Evolutionary conservation across 345 rosid species (phyloP).

Genomic region (Citrus unshiu): DNA sequence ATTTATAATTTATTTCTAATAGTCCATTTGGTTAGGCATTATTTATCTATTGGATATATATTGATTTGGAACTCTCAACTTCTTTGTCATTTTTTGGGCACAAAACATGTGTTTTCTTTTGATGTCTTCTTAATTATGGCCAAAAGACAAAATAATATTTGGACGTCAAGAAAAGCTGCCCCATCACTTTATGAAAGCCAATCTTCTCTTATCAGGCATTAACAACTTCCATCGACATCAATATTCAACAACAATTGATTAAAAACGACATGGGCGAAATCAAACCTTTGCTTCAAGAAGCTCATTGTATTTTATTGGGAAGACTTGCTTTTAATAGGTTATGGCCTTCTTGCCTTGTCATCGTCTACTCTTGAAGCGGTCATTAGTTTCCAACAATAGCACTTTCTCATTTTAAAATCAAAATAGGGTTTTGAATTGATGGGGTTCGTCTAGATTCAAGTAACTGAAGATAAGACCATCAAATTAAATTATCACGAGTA

Average conservation of each 20-base stretch:
- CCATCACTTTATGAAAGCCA: not conserved
- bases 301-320: not conserved
- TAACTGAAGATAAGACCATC: not conserved
- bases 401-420: not conserved
- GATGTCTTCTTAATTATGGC: not conserved
- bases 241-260: slow-evolving; percentile 4
- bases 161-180: slow-evolving; percentile 2
- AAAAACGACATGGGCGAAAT: not conserved
- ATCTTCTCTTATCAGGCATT: not conserved
- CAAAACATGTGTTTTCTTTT: not conserved
- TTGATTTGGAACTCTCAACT: not conserved
- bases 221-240: slow-evolving; percentile 14
- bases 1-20: not conserved
- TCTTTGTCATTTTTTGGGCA: not conserved
- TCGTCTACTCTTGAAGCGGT: slow-evolving; percentile 14
- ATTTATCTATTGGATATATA: not conserved
- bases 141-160: slow-evolving; percentile 14
- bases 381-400: not conserved
- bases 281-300: slow-evolving; percentile 4
- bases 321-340: slow-evolving; percentile 15
- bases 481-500: not conserved
- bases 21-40: not conserved
- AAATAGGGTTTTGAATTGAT: not conserved
- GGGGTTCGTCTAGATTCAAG: slow-evolving; percentile 9
- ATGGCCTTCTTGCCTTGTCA: slow-evolving; percentile 2